Base-by-base conservation (phyloP, 2,329 filamentous ascomycete genomes). In the Colletotrichum plurivorum region DNA sequence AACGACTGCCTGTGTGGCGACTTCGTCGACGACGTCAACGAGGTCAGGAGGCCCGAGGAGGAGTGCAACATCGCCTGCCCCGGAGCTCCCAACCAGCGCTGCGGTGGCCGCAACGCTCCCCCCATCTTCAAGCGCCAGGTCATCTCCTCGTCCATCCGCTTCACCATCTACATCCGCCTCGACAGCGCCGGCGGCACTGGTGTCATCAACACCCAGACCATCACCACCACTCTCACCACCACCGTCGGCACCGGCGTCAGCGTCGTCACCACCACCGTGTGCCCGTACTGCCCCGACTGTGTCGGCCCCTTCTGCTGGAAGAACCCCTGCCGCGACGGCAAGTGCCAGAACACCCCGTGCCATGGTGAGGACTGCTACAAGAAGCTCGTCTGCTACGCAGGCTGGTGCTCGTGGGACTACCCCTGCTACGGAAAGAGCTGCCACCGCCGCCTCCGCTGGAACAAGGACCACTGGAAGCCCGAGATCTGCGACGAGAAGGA, bases 41-140 rank as follows among this genome's bases (percentile, higher is more conserved):
- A 52, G 43, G n/a, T 48, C n/a, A 41, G 25, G 22, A 71, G 63
- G 31, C 10, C 46, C 15, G 70, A 71, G 3, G 52, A 49, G 2
- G 36, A 62, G 51, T 86, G 85, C 70, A 73, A 81, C 64, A 71
- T 72, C 4, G 73, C 75, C 0, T 87, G 85, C 67, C 80, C 83
- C 0, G 84, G 84, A 0, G 75, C 84, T 66, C 64, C 71, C 0
- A 15, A 15, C 2, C 72, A 84, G 72, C 76, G 79, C 67, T 87
- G 85, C 73, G 84, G 84, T 52, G 84, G 84, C 9, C 70, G 76
- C 18, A 61, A 74, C 18, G 48, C 65, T 15, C 25, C 16, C 3
- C 10, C 31, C 12, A n/a, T 43, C 18, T 9, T 48, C 13, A 71
- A 66, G 65, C 51, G 45, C n/a, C 55, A 71, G 66, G 27, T 56